phyloP scores from a whole-genome alignment of 495 filamentous ascomycete species.

The Staphylotrichum longicolle region DNA sequence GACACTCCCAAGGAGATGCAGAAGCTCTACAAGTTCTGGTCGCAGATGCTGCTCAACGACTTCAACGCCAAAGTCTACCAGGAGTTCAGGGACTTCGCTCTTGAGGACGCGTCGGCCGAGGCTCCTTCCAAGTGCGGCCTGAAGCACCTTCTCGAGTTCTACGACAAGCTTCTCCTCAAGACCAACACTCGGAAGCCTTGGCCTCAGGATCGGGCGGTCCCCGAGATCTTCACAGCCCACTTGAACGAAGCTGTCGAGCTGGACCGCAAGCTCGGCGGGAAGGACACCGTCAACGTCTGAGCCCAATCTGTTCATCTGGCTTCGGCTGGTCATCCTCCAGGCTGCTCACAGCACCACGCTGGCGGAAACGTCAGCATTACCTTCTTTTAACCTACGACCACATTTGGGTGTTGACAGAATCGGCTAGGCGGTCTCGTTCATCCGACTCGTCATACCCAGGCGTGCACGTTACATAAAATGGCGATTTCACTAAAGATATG shows the following conservation, averaged over 20 bases:
- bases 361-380: neutral
- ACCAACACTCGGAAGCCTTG: constrained; percentile 31
- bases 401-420: neutral
- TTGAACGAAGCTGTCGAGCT: constrained; percentile 28
- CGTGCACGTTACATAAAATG: neutral
- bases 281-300: constrained; percentile 14
- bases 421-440: constrained; percentile 5
- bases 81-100: constrained; percentile 70
- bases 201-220: constrained; percentile 29
- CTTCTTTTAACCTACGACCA: constrained; percentile 7
- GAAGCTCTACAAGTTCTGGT: constrained; percentile 74
- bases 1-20: constrained; percentile 56
- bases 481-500: constrained; percentile 13
- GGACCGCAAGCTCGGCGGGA: constrained; percentile 15
- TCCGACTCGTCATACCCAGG: neutral
- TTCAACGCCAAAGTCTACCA: constrained; percentile 79
- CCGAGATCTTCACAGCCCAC: constrained; percentile 30
- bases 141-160: constrained; percentile 31
- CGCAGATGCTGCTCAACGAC: constrained; percentile 68
- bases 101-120: constrained; percentile 57
- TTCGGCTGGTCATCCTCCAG: neutral
- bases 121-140: constrained; percentile 24
- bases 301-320: neutral
- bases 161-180: constrained; percentile 30
- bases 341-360: neutral